These are phyloP conservation scores for Tagetes erecta DNA, from an alignment of 129 eudicot species.

Conservation along the genomic window DNA sequence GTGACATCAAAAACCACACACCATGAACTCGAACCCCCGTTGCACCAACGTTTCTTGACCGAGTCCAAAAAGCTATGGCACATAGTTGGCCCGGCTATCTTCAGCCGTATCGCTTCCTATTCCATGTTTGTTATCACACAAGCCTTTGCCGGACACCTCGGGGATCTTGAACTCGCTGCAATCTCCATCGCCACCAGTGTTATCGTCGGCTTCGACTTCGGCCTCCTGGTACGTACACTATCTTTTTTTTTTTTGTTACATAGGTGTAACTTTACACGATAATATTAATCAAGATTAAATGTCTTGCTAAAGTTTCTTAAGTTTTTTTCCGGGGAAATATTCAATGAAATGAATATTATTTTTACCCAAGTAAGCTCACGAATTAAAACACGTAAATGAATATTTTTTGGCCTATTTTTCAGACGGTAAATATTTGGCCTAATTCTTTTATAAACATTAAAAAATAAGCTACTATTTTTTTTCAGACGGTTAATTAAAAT, in stretches of 20 bases:
- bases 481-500: too few species aligned
- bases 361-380: too few species aligned
- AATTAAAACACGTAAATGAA: too few species aligned
- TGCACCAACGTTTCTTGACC: conserved; percentile 40
- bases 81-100: conserved; percentile 77
- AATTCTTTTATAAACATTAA: too few species aligned
- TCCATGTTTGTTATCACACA: conserved; percentile 77
- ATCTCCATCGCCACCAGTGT: conserved; percentile 72
- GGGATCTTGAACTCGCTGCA: conserved; percentile 88
- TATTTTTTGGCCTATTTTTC: too few species aligned
- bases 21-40: conserved; percentile 15
- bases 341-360: too few species aligned
- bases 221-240: conserved; percentile 55
- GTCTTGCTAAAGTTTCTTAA: too few species aligned
- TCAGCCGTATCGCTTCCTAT: conserved; percentile 65
- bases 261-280: too few species aligned
- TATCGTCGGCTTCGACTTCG: conserved; percentile 73
- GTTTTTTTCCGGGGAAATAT: too few species aligned
- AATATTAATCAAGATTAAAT: too few species aligned
- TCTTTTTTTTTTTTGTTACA: not conserved
- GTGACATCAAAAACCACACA: not conserved
- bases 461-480: too few species aligned
- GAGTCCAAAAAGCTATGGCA: conserved; percentile 88
- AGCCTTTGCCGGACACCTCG: conserved; percentile 89
- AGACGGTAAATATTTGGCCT: too few species aligned